These are phyloP conservation scores for Neurospora sp. DNA, from an alignment of 495 filamentous ascomycete genomes.

Conservation along the genomic window DNA sequence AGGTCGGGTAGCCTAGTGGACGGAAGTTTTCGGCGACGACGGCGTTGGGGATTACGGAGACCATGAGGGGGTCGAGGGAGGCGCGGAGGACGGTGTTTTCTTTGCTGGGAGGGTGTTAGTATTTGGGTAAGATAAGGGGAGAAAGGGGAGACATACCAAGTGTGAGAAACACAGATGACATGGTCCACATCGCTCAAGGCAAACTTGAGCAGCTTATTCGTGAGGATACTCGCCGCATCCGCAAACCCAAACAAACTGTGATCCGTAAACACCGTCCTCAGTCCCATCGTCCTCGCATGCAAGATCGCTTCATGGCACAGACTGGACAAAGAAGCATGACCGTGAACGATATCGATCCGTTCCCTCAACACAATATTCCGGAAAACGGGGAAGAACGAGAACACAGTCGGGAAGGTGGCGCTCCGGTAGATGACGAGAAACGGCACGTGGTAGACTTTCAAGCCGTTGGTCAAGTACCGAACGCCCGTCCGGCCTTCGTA, in stretches of 20 bases:
- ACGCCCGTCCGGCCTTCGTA: constrained; percentile 85
- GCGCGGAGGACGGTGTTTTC: constrained; percentile 96
- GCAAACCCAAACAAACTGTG: constrained; percentile 98
- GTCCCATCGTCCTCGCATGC: constrained; percentile 90
- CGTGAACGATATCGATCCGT: constrained; percentile 92
- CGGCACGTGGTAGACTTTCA: constrained; percentile 96
- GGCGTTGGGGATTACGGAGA: constrained; percentile 95
- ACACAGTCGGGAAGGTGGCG: constrained; percentile 92
- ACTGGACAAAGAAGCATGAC: constrained; percentile 83
- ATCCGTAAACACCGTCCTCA: constrained; percentile 93
- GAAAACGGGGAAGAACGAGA: constrained; percentile 95
- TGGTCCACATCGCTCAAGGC: constrained; percentile 94
- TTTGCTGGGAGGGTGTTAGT: constrained; percentile 49
- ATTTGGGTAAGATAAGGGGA: background rate
- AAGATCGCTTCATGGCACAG: constrained; percentile 92
- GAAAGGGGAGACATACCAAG: constrained; percentile 52
- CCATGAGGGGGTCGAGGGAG: constrained; percentile 90
- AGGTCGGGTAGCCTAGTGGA: constrained; percentile 43
- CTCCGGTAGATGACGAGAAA: constrained; percentile 93
- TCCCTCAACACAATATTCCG: constrained; percentile 92
- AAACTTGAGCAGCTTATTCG: constrained; percentile 95
- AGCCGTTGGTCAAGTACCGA: constrained; percentile 94
- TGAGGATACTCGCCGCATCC: constrained; percentile 89
- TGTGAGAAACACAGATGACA: constrained; percentile 96
- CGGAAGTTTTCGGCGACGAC: constrained; percentile 94